These are phyloP conservation scores for Colletotrichum cereale DNA, from an alignment of 2,329 filamentous ascomycete species.

Conservation along the genomic window DNA sequence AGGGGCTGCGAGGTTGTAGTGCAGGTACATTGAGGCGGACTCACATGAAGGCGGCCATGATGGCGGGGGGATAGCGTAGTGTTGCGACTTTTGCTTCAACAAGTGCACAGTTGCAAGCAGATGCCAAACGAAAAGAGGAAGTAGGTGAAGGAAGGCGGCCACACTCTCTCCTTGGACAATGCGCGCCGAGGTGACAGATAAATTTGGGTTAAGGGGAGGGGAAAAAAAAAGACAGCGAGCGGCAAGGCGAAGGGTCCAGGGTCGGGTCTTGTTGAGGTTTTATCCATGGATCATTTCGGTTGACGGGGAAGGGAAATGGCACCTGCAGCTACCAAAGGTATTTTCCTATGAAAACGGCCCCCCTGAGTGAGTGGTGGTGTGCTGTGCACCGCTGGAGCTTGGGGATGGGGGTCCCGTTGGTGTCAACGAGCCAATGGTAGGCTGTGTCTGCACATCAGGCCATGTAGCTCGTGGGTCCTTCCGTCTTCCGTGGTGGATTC, in stretches of 20 bases:
- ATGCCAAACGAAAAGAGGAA: conserved; percentile 16
- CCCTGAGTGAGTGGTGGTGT: conserved; percentile 5
- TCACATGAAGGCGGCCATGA: conserved; percentile 38
- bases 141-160: conserved; percentile 3
- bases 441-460: conserved; percentile 27
- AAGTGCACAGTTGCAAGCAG: neutral
- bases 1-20: neutral
- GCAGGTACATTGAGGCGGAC: conserved; percentile 4
- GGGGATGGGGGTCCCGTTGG: neutral
- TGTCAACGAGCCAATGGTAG: conserved; percentile 23
- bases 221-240: conserved; percentile 27
- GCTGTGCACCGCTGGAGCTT: conserved; percentile 12
- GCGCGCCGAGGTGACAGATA: conserved; percentile 26
- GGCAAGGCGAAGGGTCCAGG: conserved; percentile 33
- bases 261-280: conserved; percentile 42
- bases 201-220: conserved; percentile 20
- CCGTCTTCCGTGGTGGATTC: conserved; percentile 30
- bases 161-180: conserved; percentile 22
- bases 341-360: conserved; percentile 31
- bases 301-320: conserved; percentile 40
- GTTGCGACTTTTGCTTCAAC: conserved; percentile 21
- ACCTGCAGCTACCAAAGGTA: conserved; percentile 14
- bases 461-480: conserved; percentile 33
- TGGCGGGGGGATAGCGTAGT: conserved; percentile 24
- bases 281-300: conserved; percentile 43